Base-by-base conservation (phyloP, 768 basidiomycete species). In the Trametes elegans region DNA sequence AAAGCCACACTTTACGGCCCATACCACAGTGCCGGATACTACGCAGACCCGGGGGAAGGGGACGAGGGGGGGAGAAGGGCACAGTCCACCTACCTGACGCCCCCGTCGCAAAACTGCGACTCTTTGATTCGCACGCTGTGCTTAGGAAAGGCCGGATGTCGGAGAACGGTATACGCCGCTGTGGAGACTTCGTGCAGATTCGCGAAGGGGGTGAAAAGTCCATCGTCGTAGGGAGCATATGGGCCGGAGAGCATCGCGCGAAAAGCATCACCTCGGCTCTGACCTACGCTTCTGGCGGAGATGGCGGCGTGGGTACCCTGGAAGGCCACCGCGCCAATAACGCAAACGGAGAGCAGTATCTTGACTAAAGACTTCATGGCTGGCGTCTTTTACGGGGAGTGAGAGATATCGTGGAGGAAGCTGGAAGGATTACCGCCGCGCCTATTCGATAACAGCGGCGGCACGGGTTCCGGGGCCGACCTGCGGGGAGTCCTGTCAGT, bases 61-160 rank as follows among this genome's bases (percentile, higher is more conserved):
- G 9, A 41, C 3, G 9, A 46, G 11, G 29, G 13, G 31, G n/a
- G n/a, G n/a, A n/a, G n/a, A n/a, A n/a, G n/a, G n/a, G n/a, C n/a
- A n/a, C n/a, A n/a, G n/a, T n/a, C n/a, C n/a, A 46, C 64, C 28
- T 28, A 67, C 68, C 47, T 48, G 9, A 73, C 75, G 34, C 68
- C 64, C 6, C 70, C 70, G 60, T 78, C 76, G 61, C 77, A 78
- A 65, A 74, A 78, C 32, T 71, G 63, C 11, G 68, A 64, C 40
- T 68, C 62, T 63, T 77, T 79, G 66, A 79, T 75, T 35, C 74
- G 63, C 7, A 74, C 75, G 27, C 65, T 67, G 63, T 80, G 61
- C 19, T 65, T 65, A 1, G 80, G 79, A 54, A 79, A 81, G 36
- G 60, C 57, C 8, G 77, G 78, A 45, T 80, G 77, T 21, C 58